These are phyloP conservation scores for Cephalotrichum gorgonifer DNA, from an alignment of 2,329 filamentous ascomycete species.

Conservation along the genomic window DNA sequence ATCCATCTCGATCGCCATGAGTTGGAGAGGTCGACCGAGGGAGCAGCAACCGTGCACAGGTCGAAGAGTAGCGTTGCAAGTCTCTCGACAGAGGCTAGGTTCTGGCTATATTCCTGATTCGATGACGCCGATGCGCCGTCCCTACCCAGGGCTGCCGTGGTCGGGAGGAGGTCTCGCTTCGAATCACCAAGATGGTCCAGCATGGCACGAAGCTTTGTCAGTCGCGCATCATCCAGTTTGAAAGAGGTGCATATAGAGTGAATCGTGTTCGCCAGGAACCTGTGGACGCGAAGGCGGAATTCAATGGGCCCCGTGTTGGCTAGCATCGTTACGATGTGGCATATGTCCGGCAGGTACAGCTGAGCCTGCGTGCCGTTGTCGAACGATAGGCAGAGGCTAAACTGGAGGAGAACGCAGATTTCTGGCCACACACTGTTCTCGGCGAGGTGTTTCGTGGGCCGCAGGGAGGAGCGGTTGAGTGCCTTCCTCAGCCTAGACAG, in stretches of 20 bases:
- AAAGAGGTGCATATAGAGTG: slow-evolving; percentile 60
- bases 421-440: slow-evolving; percentile 63
- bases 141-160: slow-evolving; percentile 30
- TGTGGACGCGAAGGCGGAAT: slow-evolving; percentile 49
- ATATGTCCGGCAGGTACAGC: slow-evolving; percentile 57
- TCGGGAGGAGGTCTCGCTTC: slow-evolving; percentile 46
- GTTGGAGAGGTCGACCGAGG: slow-evolving; percentile 54
- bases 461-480: slow-evolving; percentile 54
- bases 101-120: slow-evolving; percentile 39
- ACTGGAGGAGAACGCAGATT: slow-evolving; percentile 55
- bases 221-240: slow-evolving; percentile 45
- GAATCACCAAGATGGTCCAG: slow-evolving; percentile 51
- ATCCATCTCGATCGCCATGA: slow-evolving; percentile 64
- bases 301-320: slow-evolving; percentile 52
- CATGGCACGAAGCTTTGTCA: slow-evolving; percentile 43
- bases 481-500: slow-evolving; percentile 57
- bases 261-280: slow-evolving; percentile 55
- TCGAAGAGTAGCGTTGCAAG: slow-evolving; percentile 54
- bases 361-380: slow-evolving; percentile 58
- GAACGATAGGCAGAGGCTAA: slow-evolving; percentile 57
- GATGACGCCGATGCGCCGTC: slow-evolving; percentile 46
- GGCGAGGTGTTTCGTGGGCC: slow-evolving; percentile 53
- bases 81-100: slow-evolving; percentile 47
- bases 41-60: slow-evolving; percentile 51
- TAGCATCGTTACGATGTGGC: slow-evolving; percentile 62